Percentiles rank a stretch among this genome's conserved stretches.
These are phyloP conservation scores for Grigorovia transvaalensis DNA, from an alignment of 805 yeast genomes.

Conservation along the genomic window DNA sequence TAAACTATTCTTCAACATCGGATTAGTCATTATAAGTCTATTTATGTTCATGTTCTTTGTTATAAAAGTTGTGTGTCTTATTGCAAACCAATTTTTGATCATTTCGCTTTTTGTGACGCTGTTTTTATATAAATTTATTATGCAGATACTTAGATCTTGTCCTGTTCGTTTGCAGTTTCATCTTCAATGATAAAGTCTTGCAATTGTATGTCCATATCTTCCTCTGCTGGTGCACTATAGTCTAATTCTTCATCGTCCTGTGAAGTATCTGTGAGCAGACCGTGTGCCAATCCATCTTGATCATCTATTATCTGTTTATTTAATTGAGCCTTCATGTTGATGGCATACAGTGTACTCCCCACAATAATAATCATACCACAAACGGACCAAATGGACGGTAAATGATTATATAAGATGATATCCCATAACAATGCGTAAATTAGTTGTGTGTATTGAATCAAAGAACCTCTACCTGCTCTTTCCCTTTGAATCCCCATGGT, in stretches of 20 bases:
- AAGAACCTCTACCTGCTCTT: conserved; percentile 62
- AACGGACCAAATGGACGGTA: conserved; percentile 60
- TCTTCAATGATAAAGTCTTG: too few species aligned
- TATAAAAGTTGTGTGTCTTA: not conserved
- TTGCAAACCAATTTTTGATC: not conserved
- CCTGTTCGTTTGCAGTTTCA: too few species aligned
- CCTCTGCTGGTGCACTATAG: too few species aligned
- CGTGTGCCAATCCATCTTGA: not conserved
- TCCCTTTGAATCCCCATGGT: conserved; percentile 81
- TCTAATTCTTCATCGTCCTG: too few species aligned
- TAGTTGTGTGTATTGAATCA: conserved; percentile 68
- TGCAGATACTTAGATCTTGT: too few species aligned
- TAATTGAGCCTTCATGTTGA: conserved; percentile 34
- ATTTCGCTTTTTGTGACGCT: not conserved
- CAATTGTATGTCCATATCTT: too few species aligned
- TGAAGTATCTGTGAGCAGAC: too few species aligned
- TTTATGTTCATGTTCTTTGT: not conserved
- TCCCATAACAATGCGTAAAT: conserved; percentile 75
- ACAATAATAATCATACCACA: conserved; percentile 62
- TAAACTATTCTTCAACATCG: not conserved
- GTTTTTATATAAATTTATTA: too few species aligned
- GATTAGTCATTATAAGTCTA: not conserved
- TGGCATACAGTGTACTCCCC: conserved; percentile 50
- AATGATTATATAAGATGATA: conserved; percentile 54
- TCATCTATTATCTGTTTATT: not conserved